Evolutionary conservation across 148 eudicot genomes (phyloP).

Genomic region (Rhododendron simsii): DNA sequence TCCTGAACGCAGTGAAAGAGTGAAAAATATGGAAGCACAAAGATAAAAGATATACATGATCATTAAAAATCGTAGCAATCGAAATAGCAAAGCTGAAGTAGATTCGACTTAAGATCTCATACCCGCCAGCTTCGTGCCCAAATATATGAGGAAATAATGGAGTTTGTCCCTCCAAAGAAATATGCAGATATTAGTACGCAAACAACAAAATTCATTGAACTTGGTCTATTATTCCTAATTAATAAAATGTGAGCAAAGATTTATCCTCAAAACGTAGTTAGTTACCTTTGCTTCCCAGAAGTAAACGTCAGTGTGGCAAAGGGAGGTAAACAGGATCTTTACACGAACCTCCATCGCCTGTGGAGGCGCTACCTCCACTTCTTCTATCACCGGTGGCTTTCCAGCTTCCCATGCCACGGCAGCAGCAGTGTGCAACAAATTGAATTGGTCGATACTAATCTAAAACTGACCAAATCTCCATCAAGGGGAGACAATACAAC

Average conservation of each 20-base stretch:
- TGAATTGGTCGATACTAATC: background rate
- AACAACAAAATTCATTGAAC: background rate
- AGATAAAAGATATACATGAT: background rate
- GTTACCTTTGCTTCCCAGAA: conserved; percentile 39
- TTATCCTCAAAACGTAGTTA: background rate
- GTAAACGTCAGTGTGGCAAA: conserved; percentile 36
- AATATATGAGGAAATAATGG: conserved; percentile 36
- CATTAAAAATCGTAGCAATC: background rate
- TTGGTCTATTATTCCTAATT: background rate
- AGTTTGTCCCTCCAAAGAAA: conserved; percentile 15
- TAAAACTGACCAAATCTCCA: background rate
- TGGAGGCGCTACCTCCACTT: conserved; percentile 48
- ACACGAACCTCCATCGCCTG: conserved; percentile 29
- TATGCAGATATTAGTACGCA: background rate
- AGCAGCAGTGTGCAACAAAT: conserved; percentile 20
- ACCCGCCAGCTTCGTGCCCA: conserved; percentile 55
- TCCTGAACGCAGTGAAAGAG: conserved; percentile 4
- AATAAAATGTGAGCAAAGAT: background rate
- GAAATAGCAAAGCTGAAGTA: background rate
- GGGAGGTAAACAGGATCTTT: conserved; percentile 34
- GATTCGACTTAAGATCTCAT: background rate
- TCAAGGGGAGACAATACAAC: background rate
- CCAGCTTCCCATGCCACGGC: conserved; percentile 47
- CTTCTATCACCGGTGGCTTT: conserved; percentile 45
- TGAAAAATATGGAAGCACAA: background rate